phyloP scores from a whole-genome alignment of 345 rosid genomes.

The Salix arbutifolia region DNA sequence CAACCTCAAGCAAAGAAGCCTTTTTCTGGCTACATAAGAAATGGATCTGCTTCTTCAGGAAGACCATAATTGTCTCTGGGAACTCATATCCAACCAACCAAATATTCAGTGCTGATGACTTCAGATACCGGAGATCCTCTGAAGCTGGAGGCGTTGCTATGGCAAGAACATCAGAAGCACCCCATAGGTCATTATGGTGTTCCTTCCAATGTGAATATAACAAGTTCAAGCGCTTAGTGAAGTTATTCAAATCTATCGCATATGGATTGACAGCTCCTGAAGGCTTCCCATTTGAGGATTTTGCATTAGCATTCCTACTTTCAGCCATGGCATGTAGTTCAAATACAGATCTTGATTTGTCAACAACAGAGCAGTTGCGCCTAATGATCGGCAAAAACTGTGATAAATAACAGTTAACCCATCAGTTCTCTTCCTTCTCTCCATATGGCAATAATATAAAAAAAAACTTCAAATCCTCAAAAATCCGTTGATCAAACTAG shows the following conservation, averaged over 20 bases:
- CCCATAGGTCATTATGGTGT: conserved; percentile 60
- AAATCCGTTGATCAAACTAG: not conserved
- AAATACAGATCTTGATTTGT: not conserved
- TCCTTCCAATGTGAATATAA: conserved; percentile 65
- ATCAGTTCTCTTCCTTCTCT: not conserved
- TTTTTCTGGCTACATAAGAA: conserved; percentile 79
- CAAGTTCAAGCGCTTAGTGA: conserved; percentile 54
- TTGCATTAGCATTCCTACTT: conserved; percentile 46
- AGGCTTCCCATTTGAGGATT: conserved; percentile 34
- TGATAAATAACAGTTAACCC: not conserved
- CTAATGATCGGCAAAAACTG: conserved; percentile 7
- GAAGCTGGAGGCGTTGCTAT: conserved; percentile 84
- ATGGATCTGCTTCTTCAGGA: conserved; percentile 68
- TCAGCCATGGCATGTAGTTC: conserved; percentile 48
- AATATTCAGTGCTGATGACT: conserved; percentile 79
- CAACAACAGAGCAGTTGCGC: not conserved
- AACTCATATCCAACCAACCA: conserved; percentile 98
- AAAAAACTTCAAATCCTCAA: not conserved
- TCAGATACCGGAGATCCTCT: conserved; percentile 77
- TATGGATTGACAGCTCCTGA: conserved; percentile 40
- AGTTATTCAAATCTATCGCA: conserved; percentile 55
- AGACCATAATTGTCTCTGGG: conserved; percentile 91
- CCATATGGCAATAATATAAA: not conserved
- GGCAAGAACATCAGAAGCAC: conserved; percentile 59
- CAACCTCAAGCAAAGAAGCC: conserved; percentile 69